Evolutionary conservation across 352 stramenopile species (phyloP), one percentile per base, ranked within the genome.

Genomic region (Peronospora farinosa): DNA sequence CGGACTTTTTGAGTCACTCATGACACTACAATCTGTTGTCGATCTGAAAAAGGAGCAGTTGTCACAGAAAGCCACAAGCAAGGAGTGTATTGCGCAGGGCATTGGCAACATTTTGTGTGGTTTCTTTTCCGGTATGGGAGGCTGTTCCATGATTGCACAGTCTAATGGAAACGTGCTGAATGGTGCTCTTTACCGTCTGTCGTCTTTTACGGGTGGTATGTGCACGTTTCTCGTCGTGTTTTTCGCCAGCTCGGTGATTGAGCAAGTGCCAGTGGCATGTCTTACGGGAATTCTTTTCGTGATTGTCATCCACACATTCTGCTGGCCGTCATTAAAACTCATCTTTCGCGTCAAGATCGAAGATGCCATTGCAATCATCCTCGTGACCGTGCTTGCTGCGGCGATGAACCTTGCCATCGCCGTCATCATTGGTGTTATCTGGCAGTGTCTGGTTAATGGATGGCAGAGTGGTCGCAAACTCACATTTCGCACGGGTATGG

Each of bases 121-220:
- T 8, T 66, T 97, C 6, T 96, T 96, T 25, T 86, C 87, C 8
- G 88, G 85, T 32, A 97, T 98, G 77, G 95, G 91, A 47, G 93
- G 92, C 25, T 96, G 91, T 60, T 96, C 89, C 7, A 92, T 97
- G 54, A 96, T 98, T 42, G 95, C 92, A 4, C 95, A 95, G 72
- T 95, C 84, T 1, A 94, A 84, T 10, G 86, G 89, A 32, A 96
- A 95, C 49, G 74, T 95, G 30, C 57, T 93, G 41, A 95, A 95
- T 63, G 87, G 87, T 37, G 87, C 68, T 2, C 67, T 68, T 19
- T 67, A 80, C 48, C 72, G 87, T 1, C 53, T 96, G 1, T 90
- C 74, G 27, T 74, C 72, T 2, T 79, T 88, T 21, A 59, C 86
- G 17, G 55, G 77, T 23, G 86, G 69, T 2, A n/a, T 95, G 13